Evolutionary conservation across 1,284 basidiomycete genomes (phyloP).

Genomic region (Puccinia coronata): DNA sequence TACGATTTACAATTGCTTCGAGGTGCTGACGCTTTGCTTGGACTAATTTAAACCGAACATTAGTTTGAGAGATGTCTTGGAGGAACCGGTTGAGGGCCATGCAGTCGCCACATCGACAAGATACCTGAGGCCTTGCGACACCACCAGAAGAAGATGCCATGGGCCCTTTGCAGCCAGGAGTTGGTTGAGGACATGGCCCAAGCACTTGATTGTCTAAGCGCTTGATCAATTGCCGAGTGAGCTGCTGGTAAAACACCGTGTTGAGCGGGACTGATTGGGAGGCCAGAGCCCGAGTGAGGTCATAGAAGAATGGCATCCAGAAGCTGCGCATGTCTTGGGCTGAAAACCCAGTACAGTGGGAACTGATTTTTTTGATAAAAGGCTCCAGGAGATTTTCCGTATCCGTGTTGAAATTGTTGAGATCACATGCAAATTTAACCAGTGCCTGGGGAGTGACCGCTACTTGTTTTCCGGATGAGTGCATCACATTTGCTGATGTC

Average conservation of each 20-base stretch:
- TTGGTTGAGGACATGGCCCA: not conserved
- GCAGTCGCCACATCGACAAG: not conserved
- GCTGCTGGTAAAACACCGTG: not conserved
- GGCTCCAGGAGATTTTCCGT: not conserved
- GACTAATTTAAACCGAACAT: not conserved
- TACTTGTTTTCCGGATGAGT: not conserved
- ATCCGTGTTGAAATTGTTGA: not conserved
- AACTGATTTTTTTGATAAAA: not conserved
- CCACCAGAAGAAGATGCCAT: no score
- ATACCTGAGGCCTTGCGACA: not conserved
- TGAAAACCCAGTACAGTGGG: not conserved
- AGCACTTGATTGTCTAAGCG: not conserved
- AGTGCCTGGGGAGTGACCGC: not conserved
- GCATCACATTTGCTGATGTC: not conserved
- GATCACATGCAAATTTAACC: conserved; percentile 1
- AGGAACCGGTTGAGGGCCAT: not conserved
- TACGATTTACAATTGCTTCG: not conserved
- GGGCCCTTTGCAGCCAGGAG: not conserved
- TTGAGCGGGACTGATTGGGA: not conserved
- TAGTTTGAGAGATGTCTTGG: not conserved
- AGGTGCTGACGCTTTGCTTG: not conserved
- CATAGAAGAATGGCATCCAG: conserved; percentile 4
- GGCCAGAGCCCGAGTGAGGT: not conserved
- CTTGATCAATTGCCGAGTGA: not conserved
- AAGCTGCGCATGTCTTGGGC: not conserved